Evolutionary conservation across 2,329 filamentous ascomycete genomes (phyloP).

Genomic region (Knoxdaviesia proteae): DNA sequence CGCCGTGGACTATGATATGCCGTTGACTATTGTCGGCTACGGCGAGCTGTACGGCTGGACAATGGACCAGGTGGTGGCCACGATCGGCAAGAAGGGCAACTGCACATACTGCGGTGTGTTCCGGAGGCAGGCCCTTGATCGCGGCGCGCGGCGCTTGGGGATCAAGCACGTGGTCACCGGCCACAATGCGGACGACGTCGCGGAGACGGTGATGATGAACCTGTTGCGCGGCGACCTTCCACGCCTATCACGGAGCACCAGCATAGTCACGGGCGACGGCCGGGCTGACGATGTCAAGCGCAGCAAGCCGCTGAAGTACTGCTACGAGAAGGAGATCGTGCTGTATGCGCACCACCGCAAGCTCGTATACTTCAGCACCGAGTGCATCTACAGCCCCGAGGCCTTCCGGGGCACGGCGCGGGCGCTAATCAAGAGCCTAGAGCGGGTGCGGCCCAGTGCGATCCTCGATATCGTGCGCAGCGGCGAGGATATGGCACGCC

Average conservation of each 20-base stretch:
- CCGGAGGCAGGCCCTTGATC: slow-evolving; percentile 76
- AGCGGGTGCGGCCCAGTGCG: slow-evolving; percentile 79
- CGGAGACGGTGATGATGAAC: slow-evolving; percentile 97
- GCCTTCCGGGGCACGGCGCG: slow-evolving; percentile 86
- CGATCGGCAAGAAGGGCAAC: slow-evolving; percentile 93
- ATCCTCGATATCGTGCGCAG: slow-evolving; percentile 89
- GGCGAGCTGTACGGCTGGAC: slow-evolving; percentile 94
- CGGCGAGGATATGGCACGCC: slow-evolving; percentile 82
- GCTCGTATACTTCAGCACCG: slow-evolving; percentile 93
- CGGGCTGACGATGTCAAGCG: slow-evolving; percentile 68
- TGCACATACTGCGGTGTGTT: slow-evolving; percentile 99
- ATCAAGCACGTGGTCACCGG: slow-evolving; percentile 92
- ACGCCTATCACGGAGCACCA: slow-evolving; percentile 69
- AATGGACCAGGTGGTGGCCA: slow-evolving; percentile 95
- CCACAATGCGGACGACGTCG: slow-evolving; percentile 93
- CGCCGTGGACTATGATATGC: slow-evolving; percentile 75
- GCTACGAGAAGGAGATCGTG: slow-evolving; percentile 97
- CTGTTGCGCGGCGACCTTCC: slow-evolving; percentile 76
- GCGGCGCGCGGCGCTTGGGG: slow-evolving; percentile 67
- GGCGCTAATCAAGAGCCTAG: slow-evolving; percentile 82
- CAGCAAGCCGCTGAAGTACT: slow-evolving; percentile 93
- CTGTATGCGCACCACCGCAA: slow-evolving; percentile 94
- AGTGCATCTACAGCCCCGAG: slow-evolving; percentile 96
- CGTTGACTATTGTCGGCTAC: slow-evolving; percentile 80
- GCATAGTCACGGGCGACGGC: slow-evolving; percentile 60